These are phyloP conservation scores for Trichoderma afroharzianum DNA, from an alignment of 2,329 filamentous ascomycete species.

Conservation along the genomic window DNA sequence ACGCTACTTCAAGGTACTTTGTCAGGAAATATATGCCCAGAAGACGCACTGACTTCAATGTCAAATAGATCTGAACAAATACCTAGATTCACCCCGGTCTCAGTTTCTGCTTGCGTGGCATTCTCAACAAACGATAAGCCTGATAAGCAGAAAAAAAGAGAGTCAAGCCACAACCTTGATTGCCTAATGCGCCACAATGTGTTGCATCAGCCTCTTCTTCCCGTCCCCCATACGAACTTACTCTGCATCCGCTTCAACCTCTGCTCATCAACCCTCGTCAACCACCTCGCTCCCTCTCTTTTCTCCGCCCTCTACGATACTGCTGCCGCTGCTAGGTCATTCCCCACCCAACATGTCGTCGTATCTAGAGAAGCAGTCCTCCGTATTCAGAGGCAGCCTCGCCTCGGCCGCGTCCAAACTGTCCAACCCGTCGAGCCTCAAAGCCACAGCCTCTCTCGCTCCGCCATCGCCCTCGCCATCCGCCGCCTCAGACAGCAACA, in stretches of 20 bases:
- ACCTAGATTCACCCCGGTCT: neutral
- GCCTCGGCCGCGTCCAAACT: slow-evolving; percentile 63
- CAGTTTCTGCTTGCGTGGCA: slow-evolving; percentile 13
- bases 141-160: neutral
- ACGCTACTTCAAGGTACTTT: neutral
- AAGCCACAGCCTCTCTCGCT: slow-evolving; percentile 39
- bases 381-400: slow-evolving; percentile 58
- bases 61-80: neutral
- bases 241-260: neutral
- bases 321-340: neutral
- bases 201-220: slow-evolving; percentile 10
- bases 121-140: slow-evolving; percentile 5
- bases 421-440: slow-evolving; percentile 48
- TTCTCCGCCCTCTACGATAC: neutral
- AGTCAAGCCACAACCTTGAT: neutral
- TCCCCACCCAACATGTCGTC: slow-evolving; percentile 49
- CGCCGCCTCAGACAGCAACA: slow-evolving; percentile 55
- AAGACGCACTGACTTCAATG: neutral
- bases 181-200: neutral
- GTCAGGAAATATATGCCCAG: neutral
- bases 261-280: neutral
- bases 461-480: slow-evolving; percentile 62
- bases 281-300: neutral
- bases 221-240: neutral
- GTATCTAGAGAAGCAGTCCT: slow-evolving; percentile 63